Conservation (phyloP, 805 yeast species). For the Jamesozyma piceae region DNA sequence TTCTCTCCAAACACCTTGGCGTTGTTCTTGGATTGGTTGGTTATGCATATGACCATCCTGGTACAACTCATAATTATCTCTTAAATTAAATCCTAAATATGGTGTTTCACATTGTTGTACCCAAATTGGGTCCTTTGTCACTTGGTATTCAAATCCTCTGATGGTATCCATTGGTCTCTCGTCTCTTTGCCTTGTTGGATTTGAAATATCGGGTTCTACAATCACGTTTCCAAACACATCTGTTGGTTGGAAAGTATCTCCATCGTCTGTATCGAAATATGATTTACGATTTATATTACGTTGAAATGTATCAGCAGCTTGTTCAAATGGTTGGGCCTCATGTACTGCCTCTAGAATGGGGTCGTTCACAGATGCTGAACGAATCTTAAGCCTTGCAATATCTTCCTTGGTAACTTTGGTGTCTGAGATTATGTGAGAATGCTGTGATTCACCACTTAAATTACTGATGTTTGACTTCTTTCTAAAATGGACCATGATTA, state of each 20-base stretch:
- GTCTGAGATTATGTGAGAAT: conserved; percentile 10
- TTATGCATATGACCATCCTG: neutral
- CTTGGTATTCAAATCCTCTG: conserved; percentile 83
- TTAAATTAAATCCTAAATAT: conserved; percentile 76
- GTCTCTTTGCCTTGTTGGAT: conserved; percentile 86
- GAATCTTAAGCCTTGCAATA: conserved; percentile 45
- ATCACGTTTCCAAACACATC: conserved; percentile 88
- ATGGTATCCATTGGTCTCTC: conserved; percentile 96
- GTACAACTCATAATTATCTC: conserved; percentile 46
- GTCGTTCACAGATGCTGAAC: conserved; percentile 66
- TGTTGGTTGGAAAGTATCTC: conserved; percentile 30
- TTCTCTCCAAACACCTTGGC: conserved; percentile 51
- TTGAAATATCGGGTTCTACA: conserved; percentile 70
- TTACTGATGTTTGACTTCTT: conserved; percentile 24
- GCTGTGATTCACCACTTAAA: conserved; percentile 13
- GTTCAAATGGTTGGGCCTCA: conserved; percentile 92
- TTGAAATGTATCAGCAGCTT: conserved; percentile 32
- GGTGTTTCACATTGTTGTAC: conserved; percentile 72
- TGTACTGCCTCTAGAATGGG: conserved; percentile 89
- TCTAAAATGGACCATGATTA: conserved; percentile 38
- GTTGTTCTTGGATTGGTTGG: neutral
- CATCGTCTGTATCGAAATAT: conserved; percentile 31
- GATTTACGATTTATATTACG: conserved; percentile 32
- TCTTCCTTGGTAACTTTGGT: conserved; percentile 41
- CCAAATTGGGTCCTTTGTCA: conserved; percentile 63